A percentile compares a stretch with the other conserved stretches of the same genome.
Conservation (phyloP, 805 yeast genomes). For the Barnettozyma siamensis region DNA sequence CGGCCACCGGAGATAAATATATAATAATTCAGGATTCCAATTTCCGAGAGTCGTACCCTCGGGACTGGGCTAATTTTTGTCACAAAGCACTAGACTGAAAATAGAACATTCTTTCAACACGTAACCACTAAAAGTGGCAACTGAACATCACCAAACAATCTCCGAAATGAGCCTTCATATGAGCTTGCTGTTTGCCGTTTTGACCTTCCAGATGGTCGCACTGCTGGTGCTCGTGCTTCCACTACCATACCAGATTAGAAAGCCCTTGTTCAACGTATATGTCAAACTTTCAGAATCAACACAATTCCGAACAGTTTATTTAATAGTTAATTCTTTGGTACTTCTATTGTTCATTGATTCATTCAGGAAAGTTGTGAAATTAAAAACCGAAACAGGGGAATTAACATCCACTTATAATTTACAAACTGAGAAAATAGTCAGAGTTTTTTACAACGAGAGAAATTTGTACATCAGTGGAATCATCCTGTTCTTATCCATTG, state of each 20-base stretch:
- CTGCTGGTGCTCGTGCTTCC: constrained; percentile 48
- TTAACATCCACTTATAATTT: constrained; percentile 22
- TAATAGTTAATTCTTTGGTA: constrained; percentile 38
- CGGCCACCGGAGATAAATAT: constrained; percentile 3
- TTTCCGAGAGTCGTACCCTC: no score
- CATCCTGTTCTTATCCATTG: constrained; percentile 47
- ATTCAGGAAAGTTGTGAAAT: constrained; percentile 36
- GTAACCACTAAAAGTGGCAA: not conserved
- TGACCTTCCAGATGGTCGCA: constrained; percentile 46
- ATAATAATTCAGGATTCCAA: no score
- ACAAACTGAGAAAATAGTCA: constrained; percentile 48
- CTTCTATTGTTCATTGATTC: constrained; percentile 51
- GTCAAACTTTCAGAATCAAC: constrained; percentile 29
- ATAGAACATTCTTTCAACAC: not conserved
- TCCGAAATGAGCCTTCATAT: constrained; percentile 21
- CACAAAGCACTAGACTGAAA: no score
- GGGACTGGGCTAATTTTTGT: no score
- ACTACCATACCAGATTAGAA: constrained; percentile 44
- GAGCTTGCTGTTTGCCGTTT: constrained; percentile 36
- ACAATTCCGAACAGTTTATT: constrained; percentile 40
- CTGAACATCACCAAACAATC: not conserved
- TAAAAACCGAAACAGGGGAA: constrained; percentile 22
- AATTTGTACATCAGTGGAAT: constrained; percentile 60
- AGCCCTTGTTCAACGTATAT: constrained; percentile 34
- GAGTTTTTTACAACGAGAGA: constrained; percentile 58